Evolutionary conservation across 164 flowering plant species (phyloP).

Genomic region (Cinnamomum micranthum): DNA sequence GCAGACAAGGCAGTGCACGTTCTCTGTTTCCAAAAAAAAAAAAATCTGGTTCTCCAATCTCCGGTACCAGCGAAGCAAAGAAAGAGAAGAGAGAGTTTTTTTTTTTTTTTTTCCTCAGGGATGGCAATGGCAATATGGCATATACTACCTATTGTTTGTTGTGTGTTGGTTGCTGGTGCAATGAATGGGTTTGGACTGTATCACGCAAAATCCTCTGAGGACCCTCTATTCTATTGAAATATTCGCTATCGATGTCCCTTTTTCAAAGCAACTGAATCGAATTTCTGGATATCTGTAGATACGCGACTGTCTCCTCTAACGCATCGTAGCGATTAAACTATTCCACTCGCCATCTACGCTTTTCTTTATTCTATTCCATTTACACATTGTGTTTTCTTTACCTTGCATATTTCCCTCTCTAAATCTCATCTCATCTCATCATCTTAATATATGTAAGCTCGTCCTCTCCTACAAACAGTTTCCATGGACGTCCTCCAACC

Average conservation of each 20-base stretch:
- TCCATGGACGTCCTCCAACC: too few species aligned
- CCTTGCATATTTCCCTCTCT: too few species aligned
- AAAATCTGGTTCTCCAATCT: conserved; percentile 5
- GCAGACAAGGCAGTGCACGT: conserved; percentile 39
- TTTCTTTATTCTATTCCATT: conserved; percentile 10
- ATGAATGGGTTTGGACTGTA: conserved; percentile 19
- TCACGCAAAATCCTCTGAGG: conserved; percentile 25
- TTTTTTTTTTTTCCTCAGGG: too few species aligned
- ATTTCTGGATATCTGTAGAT: conserved; percentile 74
- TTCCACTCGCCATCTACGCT: conserved; percentile 15
- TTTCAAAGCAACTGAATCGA: conserved; percentile 71
- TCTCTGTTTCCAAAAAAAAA: conserved; percentile 17
- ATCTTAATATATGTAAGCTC: too few species aligned
- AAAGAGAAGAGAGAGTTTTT: not conserved
- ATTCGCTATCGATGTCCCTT: conserved; percentile 20
- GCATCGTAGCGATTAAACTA: conserved; percentile 27
- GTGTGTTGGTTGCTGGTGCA: conserved; percentile 9
- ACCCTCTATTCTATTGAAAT: conserved; percentile 19
- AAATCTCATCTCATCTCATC: too few species aligned
- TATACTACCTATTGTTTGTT: conserved; percentile 6
- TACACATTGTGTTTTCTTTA: too few species aligned
- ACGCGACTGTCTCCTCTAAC: conserved; percentile 49
- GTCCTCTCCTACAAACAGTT: too few species aligned
- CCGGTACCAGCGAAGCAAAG: conserved; percentile 11
- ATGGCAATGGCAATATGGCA: not conserved